Conservation (phyloP, 805 yeast species). For the Starmerella scarabaei region DNA sequence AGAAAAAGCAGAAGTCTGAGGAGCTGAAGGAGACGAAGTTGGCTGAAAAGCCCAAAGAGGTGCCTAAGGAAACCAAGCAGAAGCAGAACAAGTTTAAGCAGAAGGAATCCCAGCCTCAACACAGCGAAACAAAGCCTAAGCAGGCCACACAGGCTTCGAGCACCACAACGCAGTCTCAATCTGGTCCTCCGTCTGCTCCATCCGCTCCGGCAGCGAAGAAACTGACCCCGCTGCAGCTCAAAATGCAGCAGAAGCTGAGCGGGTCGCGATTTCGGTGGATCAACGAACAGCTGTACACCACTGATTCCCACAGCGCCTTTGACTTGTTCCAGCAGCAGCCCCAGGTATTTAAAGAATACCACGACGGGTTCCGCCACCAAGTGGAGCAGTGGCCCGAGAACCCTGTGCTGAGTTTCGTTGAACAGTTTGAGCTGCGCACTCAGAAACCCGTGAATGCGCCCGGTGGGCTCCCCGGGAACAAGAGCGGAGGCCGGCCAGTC, state of each 20-base stretch:
- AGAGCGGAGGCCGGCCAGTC: slow-evolving; percentile 22
- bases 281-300: slow-evolving; percentile 90
- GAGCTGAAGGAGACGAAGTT: background rate
- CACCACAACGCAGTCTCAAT: background rate
- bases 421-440: slow-evolving; percentile 41
- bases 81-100: background rate
- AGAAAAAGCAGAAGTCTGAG: background rate
- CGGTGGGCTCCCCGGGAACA: slow-evolving; percentile 69
- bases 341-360: slow-evolving; percentile 81
- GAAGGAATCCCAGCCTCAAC: slow-evolving; percentile 2
- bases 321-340: slow-evolving; percentile 69
- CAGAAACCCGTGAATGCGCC: slow-evolving; percentile 76
- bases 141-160: background rate
- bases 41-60: background rate
- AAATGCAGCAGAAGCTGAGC: slow-evolving; percentile 86
- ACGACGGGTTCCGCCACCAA: slow-evolving; percentile 87
- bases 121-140: slow-evolving; percentile 9
- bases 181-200: background rate
- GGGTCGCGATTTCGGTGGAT: slow-evolving; percentile 98
- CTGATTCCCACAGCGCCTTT: slow-evolving; percentile 63
- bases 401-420: slow-evolving; percentile 84
- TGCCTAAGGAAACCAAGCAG: background rate
- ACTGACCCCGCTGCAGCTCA: slow-evolving; percentile 79
- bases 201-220: slow-evolving; percentile 23
- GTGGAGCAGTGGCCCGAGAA: slow-evolving; percentile 98